A percentile compares a stretch with the other conserved stretches of the same genome.
Evolutionary conservation across 805 yeast species (phyloP).

Genomic region (Pichia cephalocereana): DNA sequence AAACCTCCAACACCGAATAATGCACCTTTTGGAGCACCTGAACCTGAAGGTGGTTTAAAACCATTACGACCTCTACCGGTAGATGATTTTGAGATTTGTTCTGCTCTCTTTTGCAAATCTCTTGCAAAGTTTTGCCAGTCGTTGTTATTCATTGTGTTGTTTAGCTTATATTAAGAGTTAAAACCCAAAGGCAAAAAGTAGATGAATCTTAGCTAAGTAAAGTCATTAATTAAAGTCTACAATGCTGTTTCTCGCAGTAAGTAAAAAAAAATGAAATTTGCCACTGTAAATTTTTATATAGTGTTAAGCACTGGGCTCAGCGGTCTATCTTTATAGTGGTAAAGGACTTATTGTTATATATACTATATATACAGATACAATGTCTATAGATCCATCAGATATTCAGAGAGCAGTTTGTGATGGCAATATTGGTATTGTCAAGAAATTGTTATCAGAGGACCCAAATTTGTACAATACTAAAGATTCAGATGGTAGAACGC

Average conservation of each 20-base stretch:
- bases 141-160: conserved; percentile 25
- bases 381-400: conserved; percentile 15
- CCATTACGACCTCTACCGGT: conserved; percentile 20
- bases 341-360: too few species aligned
- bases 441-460: conserved; percentile 37
- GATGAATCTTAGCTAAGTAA: not conserved
- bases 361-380: not conserved
- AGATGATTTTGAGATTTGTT: conserved; percentile 28
- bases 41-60: conserved; percentile 9
- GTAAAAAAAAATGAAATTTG: not conserved
- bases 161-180: not conserved
- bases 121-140: conserved; percentile 47
- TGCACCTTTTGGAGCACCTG: conserved; percentile 38
- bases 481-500: conserved; percentile 72
- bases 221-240: too few species aligned
- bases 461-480: conserved; percentile 37
- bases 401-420: conserved; percentile 62
- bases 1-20: conserved; percentile 60
- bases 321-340: not conserved
- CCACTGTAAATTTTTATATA: not conserved
- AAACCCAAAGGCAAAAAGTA: not conserved
- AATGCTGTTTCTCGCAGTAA: not conserved
- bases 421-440: conserved; percentile 43
- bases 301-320: not conserved
- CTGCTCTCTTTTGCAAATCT: conserved; percentile 39